Evolutionary conservation across 192 early-diverging fungal genomes (phyloP), one percentile per base, ranked within the genome.

Genomic region (Rhizophagus sp.): DNA sequence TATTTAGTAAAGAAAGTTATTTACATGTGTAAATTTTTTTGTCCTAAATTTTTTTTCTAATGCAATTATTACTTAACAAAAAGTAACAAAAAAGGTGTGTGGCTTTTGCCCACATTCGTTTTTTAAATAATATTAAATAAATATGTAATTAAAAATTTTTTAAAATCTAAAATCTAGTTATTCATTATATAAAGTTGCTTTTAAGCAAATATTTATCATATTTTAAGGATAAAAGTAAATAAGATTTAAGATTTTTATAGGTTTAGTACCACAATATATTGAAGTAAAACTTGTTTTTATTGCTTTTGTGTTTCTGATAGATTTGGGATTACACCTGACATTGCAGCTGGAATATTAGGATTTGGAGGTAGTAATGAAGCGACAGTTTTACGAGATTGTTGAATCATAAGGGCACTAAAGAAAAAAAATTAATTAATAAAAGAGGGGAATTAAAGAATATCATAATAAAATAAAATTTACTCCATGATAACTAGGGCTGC

Each of bases 401-500:
- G 93, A 76, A 87, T 87, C 77, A 94, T 77, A 15, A 90, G 78
- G 2, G 89, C 84, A 77, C 36, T 80, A 66, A 83, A 70, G 81
- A 39, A n/a, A 69, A 81, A 9, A 76, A 65, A 30, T 69, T 33
- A 64, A 13, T 30, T 30, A 66, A n/a, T 15, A 27, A 30, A 49
- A 49, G 66, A n/a, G n/a, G 8, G 9, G n/a, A 49, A 47, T n/a
- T 41, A 64, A 41, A 75, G 41, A 44, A 44, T 44, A 27, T 10
- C 12, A n/a, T 65, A 52, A 49, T 57, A 30, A 12, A 47, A 30
- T 36, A 66, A 49, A 1, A 84, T 87, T 70, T 87, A 89, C 88
- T 99, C 98, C 95, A 99, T 98, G 39, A 99, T 85, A 30, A 93
- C 93, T 34, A 98, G 81, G 0, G 95, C 90, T 4, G 98, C 93